These are phyloP conservation scores for Globisporangium middletonii DNA, from an alignment of 352 stramenopile genomes.

Conservation along the genomic window DNA sequence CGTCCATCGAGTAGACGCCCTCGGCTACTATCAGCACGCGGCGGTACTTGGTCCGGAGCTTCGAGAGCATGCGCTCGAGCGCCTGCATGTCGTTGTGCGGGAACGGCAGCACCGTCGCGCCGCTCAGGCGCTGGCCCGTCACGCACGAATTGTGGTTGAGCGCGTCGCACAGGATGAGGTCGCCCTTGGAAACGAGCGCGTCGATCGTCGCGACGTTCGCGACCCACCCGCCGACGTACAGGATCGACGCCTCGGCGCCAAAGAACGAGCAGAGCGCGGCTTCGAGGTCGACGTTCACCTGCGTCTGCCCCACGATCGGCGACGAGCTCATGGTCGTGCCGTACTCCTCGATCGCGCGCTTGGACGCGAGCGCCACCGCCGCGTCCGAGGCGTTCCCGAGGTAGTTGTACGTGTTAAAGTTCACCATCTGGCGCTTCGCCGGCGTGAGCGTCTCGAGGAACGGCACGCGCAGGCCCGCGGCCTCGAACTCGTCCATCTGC, in stretches of 20 bases:
- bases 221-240: slow-evolving; percentile 74
- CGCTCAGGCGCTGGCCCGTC: slow-evolving; percentile 63
- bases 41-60: slow-evolving; percentile 66
- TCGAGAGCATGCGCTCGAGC: slow-evolving; percentile 65
- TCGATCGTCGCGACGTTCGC: slow-evolving; percentile 78
- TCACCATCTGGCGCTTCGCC: slow-evolving; percentile 66
- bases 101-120: slow-evolving; percentile 73
- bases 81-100: slow-evolving; percentile 71
- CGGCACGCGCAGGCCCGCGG: slow-evolving; percentile 58
- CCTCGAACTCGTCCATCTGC: slow-evolving; percentile 73
- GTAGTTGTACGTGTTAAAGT: slow-evolving; percentile 89
- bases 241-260: slow-evolving; percentile 38
- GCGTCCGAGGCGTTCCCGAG: slow-evolving; percentile 63
- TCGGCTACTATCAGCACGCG: slow-evolving; percentile 69
- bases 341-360: slow-evolving; percentile 60
- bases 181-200: slow-evolving; percentile 58
- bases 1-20: slow-evolving; percentile 67
- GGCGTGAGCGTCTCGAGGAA: slow-evolving; percentile 67
- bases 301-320: slow-evolving; percentile 70
- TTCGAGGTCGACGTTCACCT: slow-evolving; percentile 68
- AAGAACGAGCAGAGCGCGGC: slow-evolving; percentile 61
- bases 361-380: slow-evolving; percentile 42
- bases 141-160: slow-evolving; percentile 82
- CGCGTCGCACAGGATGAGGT: slow-evolving; percentile 73
- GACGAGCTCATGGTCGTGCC: slow-evolving; percentile 79